Evolutionary conservation across 1,139 yeast genomes (phyloP), one percentile per base, ranked within the genome.

Genomic region (Candida freyschussii): DNA sequence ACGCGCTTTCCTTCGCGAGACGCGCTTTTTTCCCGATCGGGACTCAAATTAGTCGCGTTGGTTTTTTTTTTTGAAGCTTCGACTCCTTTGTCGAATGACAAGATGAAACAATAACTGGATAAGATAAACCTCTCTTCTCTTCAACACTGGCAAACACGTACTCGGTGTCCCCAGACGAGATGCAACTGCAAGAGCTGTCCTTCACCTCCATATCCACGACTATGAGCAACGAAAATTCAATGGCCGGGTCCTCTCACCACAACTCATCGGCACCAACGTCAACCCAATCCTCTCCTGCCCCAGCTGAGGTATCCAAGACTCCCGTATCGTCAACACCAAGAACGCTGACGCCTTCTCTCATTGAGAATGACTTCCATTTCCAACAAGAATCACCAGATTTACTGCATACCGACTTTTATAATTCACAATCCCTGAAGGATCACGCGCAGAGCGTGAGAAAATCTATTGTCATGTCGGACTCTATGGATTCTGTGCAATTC

Each of bases 381-480:
- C 43, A 43, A 22, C 33, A 37, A 10, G 34, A 39, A 17, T 43
- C 47, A 10, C 50, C 48, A 19, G 47, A 46, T 13, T 39, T 41
- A 10, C 36, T 47, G 7, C 48, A 44, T 15, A 29, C 44, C 0
- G 47, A 40, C 10, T 53, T 53, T 41, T 58, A 63, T 27, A 53
- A 60, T 29, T 53, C 63, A 49, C 10, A 40, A 11, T 52, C 58
- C 26, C 52, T 59, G 18, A 43, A 47, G 9, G 66, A 62, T 30
- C 80, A 75, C 49, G 69, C 71, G 8, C 55, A 60, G 24, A 68
- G 62, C 34, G 56, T 75, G 27, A 62, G 73, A 40, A 65, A 61
- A 39, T 69, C 80, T 5, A 56, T 74, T 18, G 61, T 69, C n/a
- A 55, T 69, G 24, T 69, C 73, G 2, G 53, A 49, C 8, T 47